Evolutionary conservation across 345 rosid species (phyloP).

Genomic region (Jatropha curcas): DNA sequence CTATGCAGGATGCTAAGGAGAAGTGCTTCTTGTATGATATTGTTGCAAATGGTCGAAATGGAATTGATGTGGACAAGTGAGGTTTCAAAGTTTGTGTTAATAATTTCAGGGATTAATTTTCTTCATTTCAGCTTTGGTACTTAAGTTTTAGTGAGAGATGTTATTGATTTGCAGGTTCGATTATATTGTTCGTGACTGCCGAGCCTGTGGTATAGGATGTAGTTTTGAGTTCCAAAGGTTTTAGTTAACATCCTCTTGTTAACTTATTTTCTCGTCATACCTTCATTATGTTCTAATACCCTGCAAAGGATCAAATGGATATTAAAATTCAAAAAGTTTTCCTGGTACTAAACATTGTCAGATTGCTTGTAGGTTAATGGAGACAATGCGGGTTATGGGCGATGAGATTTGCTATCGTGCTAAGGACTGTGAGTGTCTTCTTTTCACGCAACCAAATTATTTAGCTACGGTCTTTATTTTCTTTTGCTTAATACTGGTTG

Average conservation of each 20-base stretch:
- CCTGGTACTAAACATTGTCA: slow-evolving; percentile 20
- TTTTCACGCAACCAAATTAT: slow-evolving; percentile 15
- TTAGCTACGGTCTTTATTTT: slow-evolving; percentile 7
- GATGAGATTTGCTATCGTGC: slow-evolving; percentile 94
- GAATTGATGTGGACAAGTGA: slow-evolving; percentile 92
- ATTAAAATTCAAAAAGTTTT: neutral
- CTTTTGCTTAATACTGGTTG: slow-evolving; percentile 16
- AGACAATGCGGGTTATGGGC: slow-evolving; percentile 81
- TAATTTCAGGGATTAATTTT: slow-evolving; percentile 4
- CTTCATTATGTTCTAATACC: neutral
- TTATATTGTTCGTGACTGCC: slow-evolving; percentile 84
- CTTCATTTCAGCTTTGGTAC: neutral
- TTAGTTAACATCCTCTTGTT: slow-evolving; percentile 22
- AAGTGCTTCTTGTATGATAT: slow-evolving; percentile 87
- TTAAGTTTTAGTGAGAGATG: neutral
- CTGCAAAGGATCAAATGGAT: slow-evolving; percentile 1
- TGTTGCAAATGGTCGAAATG: slow-evolving; percentile 97
- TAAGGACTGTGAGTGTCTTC: slow-evolving; percentile 77
- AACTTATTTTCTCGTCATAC: slow-evolving; percentile 5
- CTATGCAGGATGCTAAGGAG: slow-evolving; percentile 52
- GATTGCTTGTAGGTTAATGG: slow-evolving; percentile 70
- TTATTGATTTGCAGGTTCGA: slow-evolving; percentile 63
- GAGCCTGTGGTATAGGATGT: slow-evolving; percentile 93
- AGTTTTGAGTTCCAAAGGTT: slow-evolving; percentile 83
- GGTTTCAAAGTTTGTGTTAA: slow-evolving; percentile 18